These are phyloP conservation scores for Aspergillus tanneri DNA, from an alignment of 2,329 filamentous ascomycete genomes.

Conservation along the genomic window DNA sequence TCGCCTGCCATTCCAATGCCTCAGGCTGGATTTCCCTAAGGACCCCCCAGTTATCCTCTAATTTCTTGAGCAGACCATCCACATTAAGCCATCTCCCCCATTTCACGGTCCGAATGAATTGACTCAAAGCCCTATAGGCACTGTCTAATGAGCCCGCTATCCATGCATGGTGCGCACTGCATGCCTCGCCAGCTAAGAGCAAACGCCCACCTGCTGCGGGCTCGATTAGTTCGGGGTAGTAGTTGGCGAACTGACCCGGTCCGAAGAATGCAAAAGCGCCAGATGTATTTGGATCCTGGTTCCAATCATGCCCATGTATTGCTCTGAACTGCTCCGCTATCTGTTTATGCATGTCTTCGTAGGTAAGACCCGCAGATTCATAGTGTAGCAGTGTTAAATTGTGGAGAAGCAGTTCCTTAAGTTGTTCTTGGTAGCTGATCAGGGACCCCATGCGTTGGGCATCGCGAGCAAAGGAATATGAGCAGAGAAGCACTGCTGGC, in stretches of 20 bases:
- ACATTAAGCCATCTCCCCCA: not conserved
- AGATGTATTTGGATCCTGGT: not conserved
- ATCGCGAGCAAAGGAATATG: conserved; percentile 7
- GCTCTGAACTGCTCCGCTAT: not conserved
- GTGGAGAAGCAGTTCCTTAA: not conserved
- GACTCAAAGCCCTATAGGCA: not conserved
- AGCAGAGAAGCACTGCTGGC: not conserved
- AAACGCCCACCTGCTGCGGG: conserved; percentile 9
- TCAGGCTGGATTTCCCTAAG: not conserved
- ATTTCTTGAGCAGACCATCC: not conserved
- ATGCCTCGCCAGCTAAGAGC: conserved; percentile 17
- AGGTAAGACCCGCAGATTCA: not conserved
- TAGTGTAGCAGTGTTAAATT: not conserved
- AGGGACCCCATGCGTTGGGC: not conserved
- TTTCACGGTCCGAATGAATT: not conserved
- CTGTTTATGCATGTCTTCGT: not conserved
- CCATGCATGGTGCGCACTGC: conserved; percentile 21
- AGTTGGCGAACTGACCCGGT: not conserved
- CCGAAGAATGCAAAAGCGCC: not conserved
- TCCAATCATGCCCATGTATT: not conserved
- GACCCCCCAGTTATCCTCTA: not conserved
- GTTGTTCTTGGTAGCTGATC: not conserved
- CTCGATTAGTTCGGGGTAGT: not conserved
- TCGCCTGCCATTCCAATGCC: not conserved
- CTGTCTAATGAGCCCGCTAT: conserved; percentile 19